Percentiles rank a stretch among this genome's conserved stretches.
phyloP scores from a whole-genome alignment of 2,329 filamentous ascomycete species.

The Neonectria magnoliae region DNA sequence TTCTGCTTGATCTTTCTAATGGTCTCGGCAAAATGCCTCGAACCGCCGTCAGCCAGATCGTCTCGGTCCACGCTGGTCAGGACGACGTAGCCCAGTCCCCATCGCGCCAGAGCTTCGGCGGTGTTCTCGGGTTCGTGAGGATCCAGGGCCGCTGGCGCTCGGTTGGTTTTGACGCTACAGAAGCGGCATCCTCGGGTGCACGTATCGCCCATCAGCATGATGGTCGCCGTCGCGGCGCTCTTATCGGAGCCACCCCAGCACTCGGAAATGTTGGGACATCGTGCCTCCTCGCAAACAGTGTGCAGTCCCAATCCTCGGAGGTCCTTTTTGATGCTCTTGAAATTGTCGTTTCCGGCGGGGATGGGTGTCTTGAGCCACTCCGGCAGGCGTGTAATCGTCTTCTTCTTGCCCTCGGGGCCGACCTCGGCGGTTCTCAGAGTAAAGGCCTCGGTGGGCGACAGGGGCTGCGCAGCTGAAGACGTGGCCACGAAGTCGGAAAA shows the following conservation, averaged over 20 bases:
- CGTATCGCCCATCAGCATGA: slow-evolving; percentile 99
- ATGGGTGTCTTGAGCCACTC: slow-evolving; percentile 97
- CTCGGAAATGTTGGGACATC: slow-evolving; percentile 96
- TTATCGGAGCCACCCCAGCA: slow-evolving; percentile 96
- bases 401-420: slow-evolving; percentile 69
- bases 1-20: slow-evolving; percentile 93
- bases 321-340: slow-evolving; percentile 94
- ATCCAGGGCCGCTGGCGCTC: slow-evolving; percentile 81
- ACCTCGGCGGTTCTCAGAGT: slow-evolving; percentile 71
- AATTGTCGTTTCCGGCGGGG: slow-evolving; percentile 81
- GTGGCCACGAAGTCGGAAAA: slow-evolving; percentile 67
- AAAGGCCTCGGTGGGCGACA: slow-evolving; percentile 66
- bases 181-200: slow-evolving; percentile 97
- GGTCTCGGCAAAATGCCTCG: slow-evolving; percentile 90
- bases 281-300: slow-evolving; percentile 97
- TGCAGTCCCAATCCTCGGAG: slow-evolving; percentile 88
- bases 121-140: slow-evolving; percentile 97
- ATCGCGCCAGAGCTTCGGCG: slow-evolving; percentile 88
- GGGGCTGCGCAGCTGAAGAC: slow-evolving; percentile 52
- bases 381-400: slow-evolving; percentile 79
- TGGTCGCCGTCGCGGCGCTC: slow-evolving; percentile 91
- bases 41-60: slow-evolving; percentile 88
- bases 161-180: slow-evolving; percentile 93
- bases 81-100: slow-evolving; percentile 96
- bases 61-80: slow-evolving; percentile 94